Percentiles rank a stretch among this genome's conserved stretches.
phyloP scores from a whole-genome alignment of 2,329 filamentous ascomycete genomes.

The Ilyonectria robusta region DNA sequence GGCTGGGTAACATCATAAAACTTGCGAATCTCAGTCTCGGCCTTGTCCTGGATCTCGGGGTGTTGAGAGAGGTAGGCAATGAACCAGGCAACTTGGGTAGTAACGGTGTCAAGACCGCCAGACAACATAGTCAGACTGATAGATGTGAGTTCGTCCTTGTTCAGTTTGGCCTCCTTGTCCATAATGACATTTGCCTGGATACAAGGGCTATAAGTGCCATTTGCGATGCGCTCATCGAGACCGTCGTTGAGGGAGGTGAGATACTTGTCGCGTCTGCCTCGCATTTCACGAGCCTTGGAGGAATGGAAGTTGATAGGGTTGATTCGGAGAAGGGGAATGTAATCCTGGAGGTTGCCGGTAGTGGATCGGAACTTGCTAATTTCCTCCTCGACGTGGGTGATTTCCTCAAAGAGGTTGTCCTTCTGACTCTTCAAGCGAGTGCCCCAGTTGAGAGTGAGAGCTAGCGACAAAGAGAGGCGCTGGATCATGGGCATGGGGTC shows the following conservation, averaged over 20 bases:
- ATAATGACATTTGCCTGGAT: slow-evolving; percentile 78
- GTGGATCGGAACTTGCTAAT: slow-evolving; percentile 72
- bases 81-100: slow-evolving; percentile 76
- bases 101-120: slow-evolving; percentile 77
- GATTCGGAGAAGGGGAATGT: slow-evolving; percentile 70
- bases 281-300: slow-evolving; percentile 71
- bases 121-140: slow-evolving; percentile 79
- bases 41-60: slow-evolving; percentile 74
- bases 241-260: slow-evolving; percentile 69
- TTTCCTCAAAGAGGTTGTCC: slow-evolving; percentile 73
- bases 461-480: slow-evolving; percentile 72
- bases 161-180: slow-evolving; percentile 74
- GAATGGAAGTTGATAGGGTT: slow-evolving; percentile 75
- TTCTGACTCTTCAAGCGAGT: slow-evolving; percentile 70
- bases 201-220: slow-evolving; percentile 73
- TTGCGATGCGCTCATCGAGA: slow-evolving; percentile 72
- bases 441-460: slow-evolving; percentile 77
- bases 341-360: slow-evolving; percentile 73
- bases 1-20: slow-evolving; percentile 66
- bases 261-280: slow-evolving; percentile 72
- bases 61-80: slow-evolving; percentile 71
- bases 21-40: slow-evolving; percentile 68
- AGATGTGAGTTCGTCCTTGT: slow-evolving; percentile 73
- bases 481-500: slow-evolving; percentile 80
- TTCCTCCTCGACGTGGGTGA: slow-evolving; percentile 74